Conservation (phyloP, 2,329 filamentous ascomycete genomes). For the Diaporthe sp. region DNA sequence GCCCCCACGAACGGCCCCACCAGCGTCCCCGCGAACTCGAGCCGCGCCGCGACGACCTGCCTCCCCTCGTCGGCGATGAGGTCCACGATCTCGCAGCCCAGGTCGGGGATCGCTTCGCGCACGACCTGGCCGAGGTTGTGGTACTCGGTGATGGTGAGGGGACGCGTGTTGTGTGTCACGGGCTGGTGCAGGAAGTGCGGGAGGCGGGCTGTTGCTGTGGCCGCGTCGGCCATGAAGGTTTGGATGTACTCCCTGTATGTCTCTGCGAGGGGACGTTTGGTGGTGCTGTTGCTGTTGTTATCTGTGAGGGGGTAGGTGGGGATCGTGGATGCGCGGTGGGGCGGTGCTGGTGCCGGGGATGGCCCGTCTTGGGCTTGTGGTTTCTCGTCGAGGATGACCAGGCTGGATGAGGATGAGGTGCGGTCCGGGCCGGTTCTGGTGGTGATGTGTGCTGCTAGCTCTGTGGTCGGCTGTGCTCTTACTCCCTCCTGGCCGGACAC, state of each 20-base stretch:
- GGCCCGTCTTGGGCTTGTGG: not conserved
- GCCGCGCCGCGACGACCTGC: slow-evolving; percentile 51
- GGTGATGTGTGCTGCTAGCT: slow-evolving; percentile 16
- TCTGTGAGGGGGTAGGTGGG: not conserved
- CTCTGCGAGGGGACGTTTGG: slow-evolving; percentile 37
- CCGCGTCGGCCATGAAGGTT: slow-evolving; percentile 50
- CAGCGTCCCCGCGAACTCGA: slow-evolving; percentile 51
- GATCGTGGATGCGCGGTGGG: not conserved
- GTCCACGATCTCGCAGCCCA: slow-evolving; percentile 47
- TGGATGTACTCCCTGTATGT: slow-evolving; percentile 50
- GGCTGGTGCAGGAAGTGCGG: slow-evolving; percentile 47
- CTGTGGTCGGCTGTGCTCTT: not conserved
- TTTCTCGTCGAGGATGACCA: not conserved
- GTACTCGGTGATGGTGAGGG: slow-evolving; percentile 47
- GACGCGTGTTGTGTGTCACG: slow-evolving; percentile 50
- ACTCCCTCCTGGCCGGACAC: not conserved
- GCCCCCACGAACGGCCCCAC: slow-evolving; percentile 47
- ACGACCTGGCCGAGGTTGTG: slow-evolving; percentile 48
- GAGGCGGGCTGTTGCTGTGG: slow-evolving; percentile 46
- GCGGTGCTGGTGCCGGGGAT: not conserved
- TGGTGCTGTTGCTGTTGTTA: not conserved
- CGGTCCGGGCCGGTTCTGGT: not conserved
- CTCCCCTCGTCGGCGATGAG: slow-evolving; percentile 50
- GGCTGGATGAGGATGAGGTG: not conserved
- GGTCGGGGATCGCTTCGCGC: slow-evolving; percentile 48